Percentiles rank a stretch among this genome's conserved stretches.
These are phyloP conservation scores for Schizosaccharomyces pombe DNA, from an alignment of 805 yeast genomes.

Conservation along the genomic window ASM294v3 CU329670.1:5127001-5127500, in stretches of 20 bases:
- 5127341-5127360: neutral
- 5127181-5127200: conserved; percentile 14
- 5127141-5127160: conserved; percentile 11
- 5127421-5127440: neutral
- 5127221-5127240: neutral
- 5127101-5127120: conserved; percentile 13
- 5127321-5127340: neutral
- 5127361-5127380: neutral
- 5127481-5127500: too few relatives aligned
- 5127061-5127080: conserved; percentile 18
- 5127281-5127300: neutral
- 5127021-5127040: neutral
- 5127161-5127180: conserved; percentile 15
- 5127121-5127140: conserved; percentile 15
- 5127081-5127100: conserved; percentile 18
- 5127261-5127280: neutral
- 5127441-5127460: neutral
- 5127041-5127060: conserved; percentile 8
- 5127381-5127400: neutral
- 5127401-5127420: neutral
- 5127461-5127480: neutral
- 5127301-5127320: neutral
- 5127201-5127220: conserved; percentile 15
- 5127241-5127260: neutral
- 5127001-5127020: too few relatives aligned